phyloP scores from a whole-genome alignment of 2,329 filamentous ascomycete species.

The Nannizziopsis arthrosporioides region DNA sequence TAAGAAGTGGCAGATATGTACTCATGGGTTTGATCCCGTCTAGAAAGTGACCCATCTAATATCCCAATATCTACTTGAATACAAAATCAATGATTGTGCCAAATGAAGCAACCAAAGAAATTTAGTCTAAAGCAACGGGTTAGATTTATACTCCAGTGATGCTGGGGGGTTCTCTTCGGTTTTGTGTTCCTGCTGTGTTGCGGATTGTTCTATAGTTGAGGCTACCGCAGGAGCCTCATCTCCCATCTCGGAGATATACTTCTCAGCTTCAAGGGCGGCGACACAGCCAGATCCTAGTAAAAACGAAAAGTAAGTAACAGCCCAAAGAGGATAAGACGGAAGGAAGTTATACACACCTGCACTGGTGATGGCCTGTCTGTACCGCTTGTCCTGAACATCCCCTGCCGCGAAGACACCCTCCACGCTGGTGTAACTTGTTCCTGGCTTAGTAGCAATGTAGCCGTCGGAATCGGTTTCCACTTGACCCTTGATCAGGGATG shows the following conservation, averaged over 20 bases:
- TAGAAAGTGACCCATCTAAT: conserved; percentile 2
- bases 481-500: conserved; percentile 78
- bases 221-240: conserved; percentile 25
- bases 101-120: not conserved
- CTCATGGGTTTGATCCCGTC: not conserved
- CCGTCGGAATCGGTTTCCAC: conserved; percentile 78
- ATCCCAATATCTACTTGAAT: conserved; percentile 5
- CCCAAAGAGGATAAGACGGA: not conserved
- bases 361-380: conserved; percentile 94
- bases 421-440: conserved; percentile 75
- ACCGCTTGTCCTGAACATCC: conserved; percentile 97
- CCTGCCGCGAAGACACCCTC: conserved; percentile 92
- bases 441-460: conserved; percentile 80
- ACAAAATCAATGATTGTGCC: not conserved
- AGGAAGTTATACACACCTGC: conserved; percentile 53
- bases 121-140: conserved; percentile 47
- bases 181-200: conserved; percentile 35
- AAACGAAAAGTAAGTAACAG: not conserved
- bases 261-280: conserved; percentile 90
- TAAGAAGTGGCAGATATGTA: no score
- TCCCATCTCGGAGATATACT: conserved; percentile 71
- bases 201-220: conserved; percentile 39
- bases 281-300: conserved; percentile 77
- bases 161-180: conserved; percentile 27
- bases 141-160: conserved; percentile 51